Percentiles rank a stretch among this genome's conserved stretches.
Evolutionary conservation across 2,329 filamentous ascomycete genomes (phyloP).

Genomic region (Rosellinia necatrix): DNA sequence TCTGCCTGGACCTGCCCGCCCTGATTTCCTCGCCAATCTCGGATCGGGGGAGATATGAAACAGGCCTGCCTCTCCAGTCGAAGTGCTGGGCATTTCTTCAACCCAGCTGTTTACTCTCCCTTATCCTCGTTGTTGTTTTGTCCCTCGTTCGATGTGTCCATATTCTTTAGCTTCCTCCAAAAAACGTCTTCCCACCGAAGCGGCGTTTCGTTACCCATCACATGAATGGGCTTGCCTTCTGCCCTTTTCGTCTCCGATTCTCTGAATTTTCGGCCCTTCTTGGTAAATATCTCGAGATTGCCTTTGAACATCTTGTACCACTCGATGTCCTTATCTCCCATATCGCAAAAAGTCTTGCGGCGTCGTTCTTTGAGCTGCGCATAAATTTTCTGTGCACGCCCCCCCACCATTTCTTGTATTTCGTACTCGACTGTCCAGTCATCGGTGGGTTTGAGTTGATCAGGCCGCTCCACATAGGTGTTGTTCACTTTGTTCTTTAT

Average conservation of each 20-base stretch:
- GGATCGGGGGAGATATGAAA: not conserved
- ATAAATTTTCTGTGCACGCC: slow-evolving; percentile 59
- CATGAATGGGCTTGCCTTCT: slow-evolving; percentile 49
- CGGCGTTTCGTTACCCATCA: slow-evolving; percentile 44
- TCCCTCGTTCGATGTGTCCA: not conserved
- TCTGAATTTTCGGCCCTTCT: slow-evolving; percentile 64
- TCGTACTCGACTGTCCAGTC: slow-evolving; percentile 82
- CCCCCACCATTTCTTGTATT: slow-evolving; percentile 63
- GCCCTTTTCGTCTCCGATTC: slow-evolving; percentile 57
- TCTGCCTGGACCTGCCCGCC: not conserved
- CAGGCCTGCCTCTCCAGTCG: not conserved
- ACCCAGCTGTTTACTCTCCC: not conserved
- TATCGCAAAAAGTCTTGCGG: slow-evolving; percentile 49
- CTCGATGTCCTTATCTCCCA: slow-evolving; percentile 46
- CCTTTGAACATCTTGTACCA: slow-evolving; percentile 55
- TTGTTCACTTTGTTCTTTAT: slow-evolving; percentile 75
- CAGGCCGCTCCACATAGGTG: slow-evolving; percentile 64
- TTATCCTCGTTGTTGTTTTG: not conserved
- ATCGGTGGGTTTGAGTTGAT: slow-evolving; percentile 44
- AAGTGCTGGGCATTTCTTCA: not conserved
- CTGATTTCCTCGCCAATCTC: not conserved
- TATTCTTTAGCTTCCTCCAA: slow-evolving; percentile 9
- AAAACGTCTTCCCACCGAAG: slow-evolving; percentile 22
- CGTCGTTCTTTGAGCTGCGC: slow-evolving; percentile 60
- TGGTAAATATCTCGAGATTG: slow-evolving; percentile 47